Evolutionary conservation across 2,329 filamentous ascomycete species (phyloP).

Genomic region (Grosmannia huntii): DNA sequence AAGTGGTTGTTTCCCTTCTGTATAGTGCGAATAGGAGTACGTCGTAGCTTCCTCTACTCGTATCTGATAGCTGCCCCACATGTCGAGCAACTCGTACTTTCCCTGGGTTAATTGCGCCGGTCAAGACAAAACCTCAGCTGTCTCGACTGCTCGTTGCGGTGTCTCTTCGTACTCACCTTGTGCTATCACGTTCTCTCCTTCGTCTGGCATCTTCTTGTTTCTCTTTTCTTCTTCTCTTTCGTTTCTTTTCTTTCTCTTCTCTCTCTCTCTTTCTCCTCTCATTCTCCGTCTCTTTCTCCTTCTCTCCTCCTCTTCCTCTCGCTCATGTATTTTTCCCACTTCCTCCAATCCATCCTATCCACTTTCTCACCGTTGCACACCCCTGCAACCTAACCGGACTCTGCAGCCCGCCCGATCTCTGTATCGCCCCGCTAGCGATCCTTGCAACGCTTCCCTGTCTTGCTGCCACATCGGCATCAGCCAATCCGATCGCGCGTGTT

Average conservation of each 20-base stretch:
- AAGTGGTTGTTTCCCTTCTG: no score
- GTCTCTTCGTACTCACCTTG: not conserved
- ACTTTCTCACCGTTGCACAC: not conserved
- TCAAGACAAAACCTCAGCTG: no score
- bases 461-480: not conserved
- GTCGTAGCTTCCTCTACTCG: no score
- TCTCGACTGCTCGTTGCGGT: no score
- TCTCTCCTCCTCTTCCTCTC: not conserved
- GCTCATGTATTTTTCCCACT: not conserved
- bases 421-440: not conserved
- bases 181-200: not conserved
- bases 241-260: no score
- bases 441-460: not conserved
- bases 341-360: not conserved
- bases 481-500: constrained; percentile 1
- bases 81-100: not conserved
- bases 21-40: not conserved
- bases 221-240: not conserved
- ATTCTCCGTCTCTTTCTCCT: not conserved
- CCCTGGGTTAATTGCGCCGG: not conserved
- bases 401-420: not conserved
- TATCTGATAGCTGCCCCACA: not conserved
- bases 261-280: not conserved
- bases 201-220: not conserved
- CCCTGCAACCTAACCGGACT: not conserved